Evolutionary conservation across 345 rosid genomes (phyloP).

Genomic region (Lepidium sativum): DNA sequence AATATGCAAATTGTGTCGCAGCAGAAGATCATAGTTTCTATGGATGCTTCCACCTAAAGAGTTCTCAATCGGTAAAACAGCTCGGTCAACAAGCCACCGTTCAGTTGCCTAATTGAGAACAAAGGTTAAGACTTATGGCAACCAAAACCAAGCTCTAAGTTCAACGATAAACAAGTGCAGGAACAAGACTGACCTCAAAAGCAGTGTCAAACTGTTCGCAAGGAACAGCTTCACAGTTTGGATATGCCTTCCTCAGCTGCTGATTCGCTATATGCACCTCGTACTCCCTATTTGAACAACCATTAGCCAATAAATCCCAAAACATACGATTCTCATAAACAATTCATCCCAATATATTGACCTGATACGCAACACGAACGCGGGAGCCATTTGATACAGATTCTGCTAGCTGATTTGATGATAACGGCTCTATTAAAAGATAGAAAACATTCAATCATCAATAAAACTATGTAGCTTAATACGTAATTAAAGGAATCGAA

Average conservation of each 20-base stretch:
- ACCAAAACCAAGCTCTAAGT: not conserved
- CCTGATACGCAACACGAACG: constrained; percentile 97
- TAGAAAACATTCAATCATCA: not conserved
- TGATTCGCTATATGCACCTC: constrained; percentile 90
- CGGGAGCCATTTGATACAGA: constrained; percentile 51
- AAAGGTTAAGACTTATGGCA: not conserved
- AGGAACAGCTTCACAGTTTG: constrained; percentile 92
- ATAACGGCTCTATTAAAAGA: constrained; percentile 54
- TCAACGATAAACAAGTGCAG: not conserved
- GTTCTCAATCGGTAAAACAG: constrained; percentile 93
- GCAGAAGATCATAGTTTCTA: constrained; percentile 87
- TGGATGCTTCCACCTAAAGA: constrained; percentile 98
- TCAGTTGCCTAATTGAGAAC: constrained; percentile 59
- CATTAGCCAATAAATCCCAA: not conserved
- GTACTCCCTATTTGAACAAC: constrained; percentile 50
- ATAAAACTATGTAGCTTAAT: not conserved
- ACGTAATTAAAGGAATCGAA: not conserved
- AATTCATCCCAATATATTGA: constrained; percentile 1
- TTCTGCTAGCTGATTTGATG: constrained; percentile 43
- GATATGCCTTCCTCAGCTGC: constrained; percentile 96
- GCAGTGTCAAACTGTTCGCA: constrained; percentile 96
- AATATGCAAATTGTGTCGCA: constrained; percentile 86
- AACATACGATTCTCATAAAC: not conserved
- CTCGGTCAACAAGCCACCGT: constrained; percentile 90
- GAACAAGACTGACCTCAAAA: constrained; percentile 50